Evolutionary conservation across 2,329 filamentous ascomycete species (phyloP).

Genomic region (Colletotrichum sp.): DNA sequence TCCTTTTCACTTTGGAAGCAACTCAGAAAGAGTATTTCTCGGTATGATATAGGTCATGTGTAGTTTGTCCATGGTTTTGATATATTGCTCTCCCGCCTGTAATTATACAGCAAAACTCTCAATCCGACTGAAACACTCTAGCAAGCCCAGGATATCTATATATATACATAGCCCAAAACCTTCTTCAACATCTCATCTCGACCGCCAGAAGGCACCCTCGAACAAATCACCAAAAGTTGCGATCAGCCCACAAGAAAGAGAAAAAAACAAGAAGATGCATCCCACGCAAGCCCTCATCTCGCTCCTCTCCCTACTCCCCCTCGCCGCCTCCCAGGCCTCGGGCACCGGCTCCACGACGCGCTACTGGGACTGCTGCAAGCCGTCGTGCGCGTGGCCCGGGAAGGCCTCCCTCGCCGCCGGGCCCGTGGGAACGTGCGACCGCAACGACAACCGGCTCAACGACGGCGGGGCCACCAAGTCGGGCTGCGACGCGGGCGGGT

Average conservation of each 20-base stretch:
- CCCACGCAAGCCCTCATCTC: constrained; percentile 19
- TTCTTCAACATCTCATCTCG: not conserved
- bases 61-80: not conserved
- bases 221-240: too few species aligned
- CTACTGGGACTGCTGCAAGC: constrained; percentile 64
- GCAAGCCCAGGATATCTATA: not conserved
- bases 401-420: constrained; percentile 43
- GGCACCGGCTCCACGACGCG: constrained; percentile 36
- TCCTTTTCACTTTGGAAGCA: not conserved
- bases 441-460: constrained; percentile 52
- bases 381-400: constrained; percentile 58
- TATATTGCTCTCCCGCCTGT: not conserved
- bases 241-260: too few species aligned
- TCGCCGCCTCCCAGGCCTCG: constrained; percentile 26
- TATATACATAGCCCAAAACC: not conserved
- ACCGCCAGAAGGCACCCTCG: not conserved
- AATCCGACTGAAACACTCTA: not conserved
- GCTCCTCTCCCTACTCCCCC: constrained; percentile 23
- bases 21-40: not conserved
- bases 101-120: not conserved
- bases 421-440: constrained; percentile 53
- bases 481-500: constrained; percentile 48
- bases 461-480: constrained; percentile 37
- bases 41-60: not conserved
- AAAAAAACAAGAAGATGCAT: not conserved